These are phyloP conservation scores for Rhypophila decipiens DNA, from an alignment of 495 filamentous ascomycete genomes.

Conservation along the genomic window DNA sequence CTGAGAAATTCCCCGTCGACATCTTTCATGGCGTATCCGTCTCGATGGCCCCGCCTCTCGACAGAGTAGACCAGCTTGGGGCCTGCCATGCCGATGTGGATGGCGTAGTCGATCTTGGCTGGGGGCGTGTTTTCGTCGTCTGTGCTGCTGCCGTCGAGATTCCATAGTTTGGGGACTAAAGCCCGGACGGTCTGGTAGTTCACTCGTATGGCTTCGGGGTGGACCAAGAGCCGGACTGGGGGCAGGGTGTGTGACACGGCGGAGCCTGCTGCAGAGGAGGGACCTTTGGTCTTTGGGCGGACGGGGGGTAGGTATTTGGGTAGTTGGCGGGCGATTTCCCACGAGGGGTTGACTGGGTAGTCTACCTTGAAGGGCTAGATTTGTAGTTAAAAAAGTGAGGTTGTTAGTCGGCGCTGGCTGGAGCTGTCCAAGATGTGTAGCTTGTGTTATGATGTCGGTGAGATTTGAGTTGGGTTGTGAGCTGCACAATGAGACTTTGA, in stretches of 20 bases:
- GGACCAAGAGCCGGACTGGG: conserved; percentile 56
- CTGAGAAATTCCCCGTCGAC: conserved; percentile 54
- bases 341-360: conserved; percentile 65
- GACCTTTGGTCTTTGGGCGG: conserved; percentile 28
- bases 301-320: conserved; percentile 45
- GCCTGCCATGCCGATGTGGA: conserved; percentile 80
- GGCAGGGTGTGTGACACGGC: conserved; percentile 28
- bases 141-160: conserved; percentile 6
- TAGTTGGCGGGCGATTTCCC: conserved; percentile 54
- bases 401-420: no score
- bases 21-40: conserved; percentile 66
- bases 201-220: conserved; percentile 62
- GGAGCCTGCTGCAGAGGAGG: not conserved
- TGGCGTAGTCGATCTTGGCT: conserved; percentile 60
- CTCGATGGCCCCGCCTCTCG: conserved; percentile 65
- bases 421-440: not conserved
- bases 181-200: conserved; percentile 59
- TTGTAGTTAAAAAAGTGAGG: not conserved
- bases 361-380: conserved; percentile 58
- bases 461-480: not conserved
- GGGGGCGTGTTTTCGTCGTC: conserved; percentile 32
- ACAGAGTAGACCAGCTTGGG: conserved; percentile 61
- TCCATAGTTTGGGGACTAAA: conserved; percentile 56
- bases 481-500: not conserved
- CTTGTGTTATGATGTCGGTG: not conserved